These are phyloP conservation scores for Spongiforma sp. DNA, from an alignment of 1,284 basidiomycete genomes.

Conservation along the genomic window DNA sequence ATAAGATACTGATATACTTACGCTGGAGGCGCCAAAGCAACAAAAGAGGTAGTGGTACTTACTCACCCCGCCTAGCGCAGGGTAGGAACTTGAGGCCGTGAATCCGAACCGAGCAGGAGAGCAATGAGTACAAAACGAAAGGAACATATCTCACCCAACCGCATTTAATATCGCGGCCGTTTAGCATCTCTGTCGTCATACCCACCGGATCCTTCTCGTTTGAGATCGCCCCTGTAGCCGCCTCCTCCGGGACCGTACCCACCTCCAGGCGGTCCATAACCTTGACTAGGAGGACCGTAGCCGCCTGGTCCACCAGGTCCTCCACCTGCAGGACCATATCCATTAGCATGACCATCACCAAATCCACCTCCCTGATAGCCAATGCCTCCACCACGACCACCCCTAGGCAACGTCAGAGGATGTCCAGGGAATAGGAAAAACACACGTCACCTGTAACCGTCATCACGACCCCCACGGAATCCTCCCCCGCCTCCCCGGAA, in stretches of 20 bases:
- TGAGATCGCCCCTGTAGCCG: constrained; percentile 67
- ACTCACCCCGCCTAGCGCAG: constrained; percentile 41
- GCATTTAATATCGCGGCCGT: constrained; percentile 76
- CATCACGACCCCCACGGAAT: constrained; percentile 47
- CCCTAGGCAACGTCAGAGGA: constrained; percentile 44
- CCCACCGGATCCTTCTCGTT: constrained; percentile 71
- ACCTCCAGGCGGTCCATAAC: constrained; percentile 39
- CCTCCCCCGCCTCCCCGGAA: constrained; percentile 46
- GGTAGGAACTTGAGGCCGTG: constrained; percentile 34
- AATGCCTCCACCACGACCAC: constrained; percentile 74
- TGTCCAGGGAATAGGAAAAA: constrained; percentile 23
- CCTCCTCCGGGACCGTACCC: constrained; percentile 49
- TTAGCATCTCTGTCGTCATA: constrained; percentile 83
- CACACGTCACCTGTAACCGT: constrained; percentile 57
- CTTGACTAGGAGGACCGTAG: constrained; percentile 48
- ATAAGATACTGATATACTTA: constrained; percentile 45
- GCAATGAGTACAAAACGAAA: constrained; percentile 22
- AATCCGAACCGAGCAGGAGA: constrained; percentile 27
- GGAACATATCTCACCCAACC: constrained; percentile 41
- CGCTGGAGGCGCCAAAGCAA: constrained; percentile 34
- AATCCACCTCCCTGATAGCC: constrained; percentile 72
- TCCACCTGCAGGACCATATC: constrained; percentile 53
- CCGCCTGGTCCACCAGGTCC: constrained; percentile 53
- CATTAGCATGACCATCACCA: constrained; percentile 58
- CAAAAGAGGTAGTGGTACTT: constrained; percentile 36